Evolutionary conservation across 768 basidiomycete species (phyloP).

Genomic region (Ephemerocybe angulata): DNA sequence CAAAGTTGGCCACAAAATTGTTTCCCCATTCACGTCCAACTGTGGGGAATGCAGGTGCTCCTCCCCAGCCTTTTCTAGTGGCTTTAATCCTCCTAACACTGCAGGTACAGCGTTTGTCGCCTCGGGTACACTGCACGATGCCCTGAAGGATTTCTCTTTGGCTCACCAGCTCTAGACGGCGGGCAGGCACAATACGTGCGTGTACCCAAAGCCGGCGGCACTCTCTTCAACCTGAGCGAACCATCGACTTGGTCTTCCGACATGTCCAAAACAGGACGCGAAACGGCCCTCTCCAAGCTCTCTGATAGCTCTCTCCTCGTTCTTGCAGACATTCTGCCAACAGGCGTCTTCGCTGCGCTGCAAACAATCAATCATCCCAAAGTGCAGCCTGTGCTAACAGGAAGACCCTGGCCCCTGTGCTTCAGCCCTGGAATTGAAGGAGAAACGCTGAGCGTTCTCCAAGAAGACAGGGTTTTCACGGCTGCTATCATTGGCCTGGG

Average conservation of each 20-base stretch:
- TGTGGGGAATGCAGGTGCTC: slow-evolving; percentile 84
- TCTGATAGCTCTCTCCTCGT: slow-evolving; percentile 66
- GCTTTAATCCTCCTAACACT: neutral
- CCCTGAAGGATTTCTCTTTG: slow-evolving; percentile 57
- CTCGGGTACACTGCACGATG: slow-evolving; percentile 73
- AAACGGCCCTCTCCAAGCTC: slow-evolving; percentile 38
- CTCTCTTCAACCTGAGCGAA: slow-evolving; percentile 60
- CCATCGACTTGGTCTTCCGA: slow-evolving; percentile 43
- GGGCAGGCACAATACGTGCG: slow-evolving; percentile 80
- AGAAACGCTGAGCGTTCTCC: slow-evolving; percentile 31
- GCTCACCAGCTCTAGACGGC: slow-evolving; percentile 61
- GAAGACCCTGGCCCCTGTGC: slow-evolving; percentile 55
- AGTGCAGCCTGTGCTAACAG: slow-evolving; percentile 54
- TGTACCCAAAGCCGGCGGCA: slow-evolving; percentile 77
- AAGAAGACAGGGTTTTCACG: slow-evolving; percentile 50
- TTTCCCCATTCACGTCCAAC: slow-evolving; percentile 77
- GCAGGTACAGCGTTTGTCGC: slow-evolving; percentile 54
- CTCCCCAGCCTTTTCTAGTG: neutral
- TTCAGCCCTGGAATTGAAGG: slow-evolving; percentile 25
- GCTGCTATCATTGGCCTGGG: slow-evolving; percentile 73
- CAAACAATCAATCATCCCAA: slow-evolving; percentile 75
- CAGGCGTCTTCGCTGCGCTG: slow-evolving; percentile 71
- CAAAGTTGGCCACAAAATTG: slow-evolving; percentile 70
- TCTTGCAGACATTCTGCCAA: slow-evolving; percentile 76
- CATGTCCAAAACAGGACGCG: slow-evolving; percentile 32